A percentile compares a stretch with the other conserved stretches of the same genome.
Conservation (phyloP, 75 land plant species). For the Chamaecyparis obtusa region DNA sequence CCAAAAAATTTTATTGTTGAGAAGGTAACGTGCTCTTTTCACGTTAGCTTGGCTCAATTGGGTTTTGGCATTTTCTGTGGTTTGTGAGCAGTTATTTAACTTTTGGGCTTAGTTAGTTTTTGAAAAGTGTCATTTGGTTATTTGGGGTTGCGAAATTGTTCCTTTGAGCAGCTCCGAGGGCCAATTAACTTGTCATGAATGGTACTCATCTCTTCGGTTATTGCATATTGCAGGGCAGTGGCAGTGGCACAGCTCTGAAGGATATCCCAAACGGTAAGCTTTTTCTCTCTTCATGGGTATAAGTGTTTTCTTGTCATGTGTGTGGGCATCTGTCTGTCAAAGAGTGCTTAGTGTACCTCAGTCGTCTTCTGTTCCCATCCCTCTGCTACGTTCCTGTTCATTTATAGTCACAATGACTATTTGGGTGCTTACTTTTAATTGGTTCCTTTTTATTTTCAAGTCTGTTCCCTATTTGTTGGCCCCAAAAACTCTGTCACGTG, state of each 20-base stretch:
- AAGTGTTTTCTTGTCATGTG: neutral
- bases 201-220: neutral
- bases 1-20: neutral
- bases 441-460: neutral
- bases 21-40: neutral
- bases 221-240: slow-evolving; percentile 50
- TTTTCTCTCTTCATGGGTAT: neutral
- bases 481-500: neutral
- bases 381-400: neutral
- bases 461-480: neutral
- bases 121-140: neutral
- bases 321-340: neutral
- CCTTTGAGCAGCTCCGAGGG: neutral
- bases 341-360: neutral
- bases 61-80: neutral
- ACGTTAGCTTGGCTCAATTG: neutral
- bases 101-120: neutral
- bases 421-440: neutral
- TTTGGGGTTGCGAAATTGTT: neutral
- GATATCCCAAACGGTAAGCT: slow-evolving; percentile 75
- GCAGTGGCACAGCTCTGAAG: slow-evolving; percentile 48
- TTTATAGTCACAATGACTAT: neutral
- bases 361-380: neutral
- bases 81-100: neutral
- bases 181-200: neutral